Evolutionary conservation across 768 basidiomycete species (phyloP), one percentile per base, ranked within the genome.

Genomic region (Sistotremastrum niveocremeum): DNA sequence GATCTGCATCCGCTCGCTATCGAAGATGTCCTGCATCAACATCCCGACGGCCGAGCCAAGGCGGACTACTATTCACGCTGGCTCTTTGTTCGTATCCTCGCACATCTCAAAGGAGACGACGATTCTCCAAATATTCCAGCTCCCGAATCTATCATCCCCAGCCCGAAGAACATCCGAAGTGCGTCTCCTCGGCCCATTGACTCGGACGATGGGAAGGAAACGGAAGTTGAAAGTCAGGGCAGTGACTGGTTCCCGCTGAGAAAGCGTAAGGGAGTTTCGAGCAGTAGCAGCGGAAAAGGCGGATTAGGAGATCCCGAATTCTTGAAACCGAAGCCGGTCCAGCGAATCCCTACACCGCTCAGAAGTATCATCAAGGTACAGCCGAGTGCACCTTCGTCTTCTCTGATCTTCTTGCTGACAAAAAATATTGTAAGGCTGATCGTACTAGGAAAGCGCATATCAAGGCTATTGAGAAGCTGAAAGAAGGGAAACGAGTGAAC

Each of bases 21-120:
- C 36, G 57, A 58, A 29, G 57, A 58, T 42, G 47, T 54, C 38
- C 49, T 58, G 2, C 54, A 56, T 43, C 43, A 43, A 7, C 49
- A 45, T 10, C 33, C 34, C 37, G 33, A 49, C 9, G 33, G 38
- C 36, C 39, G 51, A 29, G 46, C 51, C 37, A 37, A 59, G 42
- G 48, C 49, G 34, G 56, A 57, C 44, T 60, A 56, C 42, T 61
- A 49, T 47, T 11, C n/a, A 20, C 49, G 55, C n/a, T 60, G 60
- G 34, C 52, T 62, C 11, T 62, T 62, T 44, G 39, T 59, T 28
- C 46, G 50, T 6, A 39, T 56, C 31, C 48, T 60, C 20, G 52
- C 53, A 8, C 60, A 61, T 20, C 41, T 20, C 10, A 20, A 28
- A 7, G 42, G 36, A 31, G 42, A 44, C 34, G 42, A 44, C 7